These are phyloP conservation scores for Chaetoceros tenuissimus DNA, from an alignment of 108 stramenopile genomes.

Conservation along the genomic window DNA sequence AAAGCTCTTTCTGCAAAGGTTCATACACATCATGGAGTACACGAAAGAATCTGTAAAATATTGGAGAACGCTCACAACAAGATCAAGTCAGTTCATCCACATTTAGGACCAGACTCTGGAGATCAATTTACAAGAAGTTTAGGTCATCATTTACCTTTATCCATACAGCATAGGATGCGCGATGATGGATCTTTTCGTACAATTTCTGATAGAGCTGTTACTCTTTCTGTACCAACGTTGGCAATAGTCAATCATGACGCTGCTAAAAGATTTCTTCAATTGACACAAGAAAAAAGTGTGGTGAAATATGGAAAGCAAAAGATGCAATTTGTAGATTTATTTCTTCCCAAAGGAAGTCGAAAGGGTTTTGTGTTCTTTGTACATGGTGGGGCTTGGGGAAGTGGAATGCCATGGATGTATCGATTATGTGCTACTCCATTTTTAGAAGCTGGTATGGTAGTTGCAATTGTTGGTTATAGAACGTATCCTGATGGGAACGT, in stretches of 20 bases:
- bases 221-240: slow-evolving; percentile 21
- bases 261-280: slow-evolving; percentile 21
- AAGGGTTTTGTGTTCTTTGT: slow-evolving; percentile 29
- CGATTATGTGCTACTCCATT: slow-evolving; percentile 55
- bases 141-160: slow-evolving; percentile 35
- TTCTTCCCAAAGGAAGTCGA: slow-evolving; percentile 22
- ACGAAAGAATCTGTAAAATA: slow-evolving; percentile 2
- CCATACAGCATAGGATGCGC: slow-evolving; percentile 42
- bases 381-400: slow-evolving; percentile 83
- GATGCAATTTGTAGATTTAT: slow-evolving; percentile 59
- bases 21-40: slow-evolving; percentile 6
- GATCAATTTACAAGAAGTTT: slow-evolving; percentile 41
- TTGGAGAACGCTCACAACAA: slow-evolving; percentile 2
- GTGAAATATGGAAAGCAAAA: slow-evolving; percentile 44
- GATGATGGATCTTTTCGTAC: slow-evolving; percentile 55
- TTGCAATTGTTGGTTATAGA: slow-evolving; percentile 70
- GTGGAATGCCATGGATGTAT: slow-evolving; percentile 71
- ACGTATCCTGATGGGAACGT: slow-evolving; percentile 58
- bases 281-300: slow-evolving; percentile 14
- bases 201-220: slow-evolving; percentile 37
- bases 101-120: slow-evolving; percentile 34
- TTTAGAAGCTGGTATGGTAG: slow-evolving; percentile 34
- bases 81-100: slow-evolving; percentile 35
- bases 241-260: slow-evolving; percentile 27
- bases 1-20: slow-evolving; percentile 9